Evolutionary conservation across 495 filamentous ascomycete genomes (phyloP), one percentile per base, ranked within the genome.

Genomic region (Amniculicola lignicola): DNA sequence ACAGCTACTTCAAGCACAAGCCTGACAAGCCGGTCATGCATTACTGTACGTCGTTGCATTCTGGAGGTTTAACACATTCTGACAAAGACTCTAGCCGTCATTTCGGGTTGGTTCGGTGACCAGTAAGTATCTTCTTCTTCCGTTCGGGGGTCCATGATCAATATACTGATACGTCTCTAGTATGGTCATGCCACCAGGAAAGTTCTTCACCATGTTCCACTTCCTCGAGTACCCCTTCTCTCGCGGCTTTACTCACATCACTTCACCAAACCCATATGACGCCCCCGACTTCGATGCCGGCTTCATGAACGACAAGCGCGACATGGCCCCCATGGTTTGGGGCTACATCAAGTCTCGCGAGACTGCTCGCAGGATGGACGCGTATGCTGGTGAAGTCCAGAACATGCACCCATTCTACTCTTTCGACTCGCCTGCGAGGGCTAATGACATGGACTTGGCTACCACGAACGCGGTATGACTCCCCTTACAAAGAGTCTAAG

Each of bases 11-110:
- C 71, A 88, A 89, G 74, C 71, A 90, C 62, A 88, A 89, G 71
- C 85, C 86, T 0, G 87, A 91, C 69, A 90, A 90, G 75, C 88
- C 88, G 0, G 86, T 91, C 27, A 90, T 91, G 87, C 87, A 90
- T 59, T 73, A 73, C 65, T 67, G 64, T 43, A 54, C 47, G 69
- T 64, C 36, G 14, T 14, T 14, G 2, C 23, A 15, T 14, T n/a
- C 24, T 28, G 2, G 23, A 12, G 0, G 41, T 6, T 36, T 10
- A 14, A 40, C 24, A 19, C 25, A 37, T 11, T 12, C 42, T 59
- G 22, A 33, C 23, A 45, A 23, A 7, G 9, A 35, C 2, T 22
- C 5, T 29, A 60, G 58, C 58, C 24, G 63, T 62, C 48, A 72
- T 72, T 51, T 57, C 68, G 18, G 70, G 70, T 15, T 71, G 69